phyloP scores from a whole-genome alignment of 495 filamentous ascomycete species.

The Entonaema liquescens region DNA sequence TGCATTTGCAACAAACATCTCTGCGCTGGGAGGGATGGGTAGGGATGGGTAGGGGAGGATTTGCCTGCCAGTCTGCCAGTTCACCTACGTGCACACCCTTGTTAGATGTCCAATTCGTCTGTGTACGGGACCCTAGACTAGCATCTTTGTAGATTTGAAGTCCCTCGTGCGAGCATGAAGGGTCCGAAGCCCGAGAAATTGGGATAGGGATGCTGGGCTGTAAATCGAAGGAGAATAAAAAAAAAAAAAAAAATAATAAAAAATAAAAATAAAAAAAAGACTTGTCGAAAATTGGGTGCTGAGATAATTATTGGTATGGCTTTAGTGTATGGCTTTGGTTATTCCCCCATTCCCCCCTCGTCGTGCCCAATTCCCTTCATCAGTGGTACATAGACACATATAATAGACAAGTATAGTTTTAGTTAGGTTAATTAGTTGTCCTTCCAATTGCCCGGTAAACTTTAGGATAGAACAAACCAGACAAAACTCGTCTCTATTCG shows the following conservation, averaged over 20 bases:
- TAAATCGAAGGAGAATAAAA: too few relatives aligned
- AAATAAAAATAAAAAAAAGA: background rate
- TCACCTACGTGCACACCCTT: slow-evolving; percentile 17
- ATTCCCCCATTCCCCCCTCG: too few relatives aligned
- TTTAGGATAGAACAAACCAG: slow-evolving; percentile 17
- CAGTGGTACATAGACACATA: slow-evolving; percentile 2
- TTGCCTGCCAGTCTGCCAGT: slow-evolving; percentile 28
- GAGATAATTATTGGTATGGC: slow-evolving; percentile 20
- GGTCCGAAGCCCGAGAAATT: slow-evolving; percentile 28
- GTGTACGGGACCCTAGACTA: background rate
- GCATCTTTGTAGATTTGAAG: slow-evolving; percentile 4
- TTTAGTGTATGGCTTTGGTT: too few relatives aligned
- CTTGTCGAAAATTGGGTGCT: slow-evolving; percentile 10
- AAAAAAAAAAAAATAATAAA: too few relatives aligned
- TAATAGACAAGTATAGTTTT: too few relatives aligned
- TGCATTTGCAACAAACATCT: slow-evolving; percentile 28
- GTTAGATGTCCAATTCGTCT: slow-evolving; percentile 15
- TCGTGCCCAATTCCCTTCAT: slow-evolving; percentile 32
- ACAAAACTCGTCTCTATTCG: slow-evolving; percentile 22
- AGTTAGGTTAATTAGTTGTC: background rate
- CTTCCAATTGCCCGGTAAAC: slow-evolving; percentile 31
- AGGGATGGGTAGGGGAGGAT: slow-evolving; percentile 11
- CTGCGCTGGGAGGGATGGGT: slow-evolving; percentile 22
- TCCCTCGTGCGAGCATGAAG: slow-evolving; percentile 19
- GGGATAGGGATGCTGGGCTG: background rate